phyloP scores from a whole-genome alignment of 2,329 filamentous ascomycete species.

The Talaromyces rugulosus region DNA sequence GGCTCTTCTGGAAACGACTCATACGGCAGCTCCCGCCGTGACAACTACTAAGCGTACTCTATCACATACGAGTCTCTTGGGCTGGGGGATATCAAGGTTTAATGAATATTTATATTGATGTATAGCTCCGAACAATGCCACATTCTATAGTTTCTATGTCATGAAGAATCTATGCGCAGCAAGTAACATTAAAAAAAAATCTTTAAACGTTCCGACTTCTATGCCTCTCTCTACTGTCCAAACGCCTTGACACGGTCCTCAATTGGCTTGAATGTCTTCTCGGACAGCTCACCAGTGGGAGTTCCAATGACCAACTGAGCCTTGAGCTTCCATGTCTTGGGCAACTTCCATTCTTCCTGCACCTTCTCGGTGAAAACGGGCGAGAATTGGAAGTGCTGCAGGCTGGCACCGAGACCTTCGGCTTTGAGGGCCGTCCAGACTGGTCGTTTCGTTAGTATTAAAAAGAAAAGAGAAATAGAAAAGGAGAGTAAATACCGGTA shows the following conservation, averaged over 20 bases:
- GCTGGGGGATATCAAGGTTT: neutral
- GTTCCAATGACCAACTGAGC: constrained; percentile 69
- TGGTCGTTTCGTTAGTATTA: constrained; percentile 3
- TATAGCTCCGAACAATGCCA: neutral
- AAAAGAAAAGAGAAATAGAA: neutral
- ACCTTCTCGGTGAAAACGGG: constrained; percentile 73
- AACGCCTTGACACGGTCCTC: constrained; percentile 12
- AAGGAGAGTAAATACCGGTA: constrained; percentile 16
- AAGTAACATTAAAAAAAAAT: neutral
- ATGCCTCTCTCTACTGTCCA: constrained; percentile 2
- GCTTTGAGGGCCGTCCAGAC: constrained; percentile 71
- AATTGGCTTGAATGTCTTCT: constrained; percentile 7
- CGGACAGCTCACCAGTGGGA: neutral
- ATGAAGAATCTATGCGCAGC: neutral
- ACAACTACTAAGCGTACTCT: neutral
- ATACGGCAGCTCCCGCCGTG: neutral
- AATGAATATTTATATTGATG: neutral
- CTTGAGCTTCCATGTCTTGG: constrained; percentile 66
- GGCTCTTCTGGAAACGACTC: neutral
- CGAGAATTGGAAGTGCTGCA: constrained; percentile 74
- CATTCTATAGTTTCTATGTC: neutral
- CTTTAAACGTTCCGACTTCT: neutral
- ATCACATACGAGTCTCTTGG: neutral
- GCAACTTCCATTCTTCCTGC: constrained; percentile 61
- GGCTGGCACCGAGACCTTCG: constrained; percentile 75